Evolutionary conservation across 257 asterid species (phyloP).

Genomic region (Henckelia pumila): DNA sequence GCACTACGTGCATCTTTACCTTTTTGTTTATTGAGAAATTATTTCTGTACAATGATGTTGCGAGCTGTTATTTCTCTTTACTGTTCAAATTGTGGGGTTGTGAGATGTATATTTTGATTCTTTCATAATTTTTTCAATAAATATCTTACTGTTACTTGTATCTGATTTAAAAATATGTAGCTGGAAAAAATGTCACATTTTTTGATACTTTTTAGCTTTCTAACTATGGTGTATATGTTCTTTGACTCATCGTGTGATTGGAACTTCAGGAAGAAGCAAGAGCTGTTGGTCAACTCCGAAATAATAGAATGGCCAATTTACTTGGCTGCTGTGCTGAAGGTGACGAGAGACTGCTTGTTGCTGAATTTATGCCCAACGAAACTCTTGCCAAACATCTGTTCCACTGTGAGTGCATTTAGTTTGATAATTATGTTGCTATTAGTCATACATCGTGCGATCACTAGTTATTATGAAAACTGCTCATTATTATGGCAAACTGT

Average conservation of each 20-base stretch:
- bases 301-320: constrained; percentile 69
- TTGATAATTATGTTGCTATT: background rate
- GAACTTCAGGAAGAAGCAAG: constrained; percentile 83
- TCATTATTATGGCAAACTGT: background rate
- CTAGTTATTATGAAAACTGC: background rate
- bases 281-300: constrained; percentile 89
- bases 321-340: constrained; percentile 98
- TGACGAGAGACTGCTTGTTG: constrained; percentile 87
- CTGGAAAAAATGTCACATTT: background rate
- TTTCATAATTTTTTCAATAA: constrained; percentile 2
- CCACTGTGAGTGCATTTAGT: constrained; percentile 65
- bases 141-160: background rate
- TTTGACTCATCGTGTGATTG: constrained; percentile 15
- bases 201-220: constrained; percentile 20
- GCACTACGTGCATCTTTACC: background rate
- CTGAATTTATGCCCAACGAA: constrained; percentile 97
- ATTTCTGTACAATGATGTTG: background rate
- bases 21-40: too few species aligned
- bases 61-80: background rate
- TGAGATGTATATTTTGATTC: background rate
- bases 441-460: background rate
- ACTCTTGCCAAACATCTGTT: constrained; percentile 95
- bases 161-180: background rate
- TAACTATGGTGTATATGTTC: constrained; percentile 2
- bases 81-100: background rate